A percentile compares a stretch with the other conserved stretches of the same genome.
These are phyloP conservation scores for Telfairia occidentalis DNA, from an alignment of 331 rosid genomes.

Conservation along the genomic window DNA sequence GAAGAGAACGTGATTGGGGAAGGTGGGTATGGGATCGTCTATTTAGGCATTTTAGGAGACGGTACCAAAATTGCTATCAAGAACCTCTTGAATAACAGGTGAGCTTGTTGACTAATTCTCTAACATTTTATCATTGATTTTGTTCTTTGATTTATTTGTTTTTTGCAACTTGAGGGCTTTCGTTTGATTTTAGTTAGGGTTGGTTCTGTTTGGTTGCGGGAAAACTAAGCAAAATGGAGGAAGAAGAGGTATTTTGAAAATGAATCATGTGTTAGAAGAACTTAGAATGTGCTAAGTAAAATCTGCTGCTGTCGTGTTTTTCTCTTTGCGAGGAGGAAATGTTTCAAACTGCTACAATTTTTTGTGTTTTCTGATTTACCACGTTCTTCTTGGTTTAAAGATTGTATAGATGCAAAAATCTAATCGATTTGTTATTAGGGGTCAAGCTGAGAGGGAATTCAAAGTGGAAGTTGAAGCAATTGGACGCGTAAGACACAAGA, in stretches of 20 bases:
- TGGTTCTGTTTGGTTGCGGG: not conserved
- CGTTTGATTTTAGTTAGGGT: not conserved
- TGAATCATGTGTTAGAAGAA: too few species aligned
- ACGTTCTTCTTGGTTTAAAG: constrained; percentile 6
- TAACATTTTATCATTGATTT: not conserved
- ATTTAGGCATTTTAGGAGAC: constrained; percentile 54
- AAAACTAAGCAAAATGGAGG: not conserved
- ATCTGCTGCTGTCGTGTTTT: not conserved
- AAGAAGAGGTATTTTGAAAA: too few species aligned
- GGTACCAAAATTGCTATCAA: constrained; percentile 77
- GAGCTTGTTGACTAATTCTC: not conserved
- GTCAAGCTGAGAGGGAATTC: constrained; percentile 96
- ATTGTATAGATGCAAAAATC: constrained; percentile 4
- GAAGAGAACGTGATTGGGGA: constrained; percentile 86
- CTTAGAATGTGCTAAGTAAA: not conserved
- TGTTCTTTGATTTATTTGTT: not conserved
- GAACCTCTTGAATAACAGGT: constrained; percentile 90
- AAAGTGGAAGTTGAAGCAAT: constrained; percentile 89
- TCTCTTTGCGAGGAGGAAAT: not conserved
- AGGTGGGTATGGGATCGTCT: constrained; percentile 97
- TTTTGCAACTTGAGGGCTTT: not conserved
- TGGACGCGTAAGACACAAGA: constrained; percentile 95
- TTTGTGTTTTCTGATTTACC: constrained; percentile 7
- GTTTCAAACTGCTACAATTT: not conserved
- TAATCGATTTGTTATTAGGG: constrained; percentile 30